A percentile compares a stretch with the other conserved stretches of the same genome.
phyloP scores from a whole-genome alignment of 768 basidiomycete species.

The Xerocomus spinulosus region DNA sequence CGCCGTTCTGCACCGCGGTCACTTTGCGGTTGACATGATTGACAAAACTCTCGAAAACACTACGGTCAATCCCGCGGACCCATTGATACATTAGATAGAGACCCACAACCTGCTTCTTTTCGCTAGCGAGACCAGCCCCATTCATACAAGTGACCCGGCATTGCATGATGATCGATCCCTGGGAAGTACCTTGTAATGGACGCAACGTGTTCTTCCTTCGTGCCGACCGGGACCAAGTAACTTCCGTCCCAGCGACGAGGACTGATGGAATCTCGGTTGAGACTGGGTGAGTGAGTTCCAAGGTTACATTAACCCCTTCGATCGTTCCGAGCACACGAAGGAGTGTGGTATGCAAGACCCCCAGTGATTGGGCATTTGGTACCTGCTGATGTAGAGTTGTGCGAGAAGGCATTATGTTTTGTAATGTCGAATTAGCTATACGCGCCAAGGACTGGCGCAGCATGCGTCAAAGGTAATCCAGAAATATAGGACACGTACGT shows the following conservation, averaged over 20 bases:
- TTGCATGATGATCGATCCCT: slow-evolving; percentile 13
- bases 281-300: neutral
- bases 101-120: slow-evolving; percentile 4
- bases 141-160: slow-evolving; percentile 25
- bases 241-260: slow-evolving; percentile 29
- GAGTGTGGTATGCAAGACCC: slow-evolving; percentile 20
- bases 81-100: slow-evolving; percentile 46
- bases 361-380: slow-evolving; percentile 6
- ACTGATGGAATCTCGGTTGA: slow-evolving; percentile 8
- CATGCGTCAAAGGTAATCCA: slow-evolving; percentile 29
- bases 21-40: slow-evolving; percentile 60
- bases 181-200: neutral
- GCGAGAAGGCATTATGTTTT: slow-evolving; percentile 50
- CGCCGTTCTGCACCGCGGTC: neutral
- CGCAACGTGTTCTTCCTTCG: slow-evolving; percentile 41
- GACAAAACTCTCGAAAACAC: slow-evolving; percentile 61
- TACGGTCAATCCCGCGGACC: slow-evolving; percentile 55
- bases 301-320: slow-evolving; percentile 20
- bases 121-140: slow-evolving; percentile 10
- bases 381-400: slow-evolving; percentile 50
- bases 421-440: slow-evolving; percentile 39
- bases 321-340: slow-evolving; percentile 32
- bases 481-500: slow-evolving; percentile 26
- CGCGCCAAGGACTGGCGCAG: slow-evolving; percentile 33
- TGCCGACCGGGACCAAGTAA: slow-evolving; percentile 70